Base-by-base conservation (phyloP, 1,284 basidiomycete species). In the Ustilago sp. region DNA sequence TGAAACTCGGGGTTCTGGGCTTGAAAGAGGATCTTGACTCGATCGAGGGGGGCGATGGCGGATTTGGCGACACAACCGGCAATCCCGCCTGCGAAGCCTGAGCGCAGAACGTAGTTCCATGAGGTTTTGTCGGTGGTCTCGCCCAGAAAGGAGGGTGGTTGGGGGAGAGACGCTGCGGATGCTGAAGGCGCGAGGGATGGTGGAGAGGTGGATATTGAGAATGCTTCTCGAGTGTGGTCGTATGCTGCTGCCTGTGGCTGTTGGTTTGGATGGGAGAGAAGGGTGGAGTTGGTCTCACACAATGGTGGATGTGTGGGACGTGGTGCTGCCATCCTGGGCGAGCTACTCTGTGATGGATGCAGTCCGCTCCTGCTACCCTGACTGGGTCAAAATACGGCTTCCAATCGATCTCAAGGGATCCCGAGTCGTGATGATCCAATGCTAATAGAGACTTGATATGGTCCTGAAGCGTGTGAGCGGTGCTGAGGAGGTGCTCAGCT, bases 11-110 rank as follows among this genome's bases (percentile, higher is more conserved):
- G 93, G 86, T 97, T 97, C 9, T 94, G 94, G 0, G 97, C 94
- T 86, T 99, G 97, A 86, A 99, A 98, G 60, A 99, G 90, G 81
- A 99, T 99, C 89, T 99, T 99, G 83, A 99, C 95, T 80, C 97
- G 90, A 86, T 99, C 97, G 34, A 99, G 90, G 1, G 97, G 97
- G 28, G 97, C 97, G 63, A 99, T 95, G 23, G 93, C 92, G 8
- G 97, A 96, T 88, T 99, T 99, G 56, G 95, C 95, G 68, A 95
- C 90, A 87, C 95, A 97, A 66, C 95, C 95, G 35, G 95, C 95
- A 60, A 96, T 88, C 43, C 95, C 95, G 63, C 95, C 95, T 36
- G 95, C 95, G 56, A 97, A 86, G 52, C 94, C 93, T 52, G 92
- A 93, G 80, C 92, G 91, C 74, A 93, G 83, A 74, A 92, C 89